Evolutionary conservation across 495 filamentous ascomycete species (phyloP).

Genomic region (Podospora fimiseda): DNA sequence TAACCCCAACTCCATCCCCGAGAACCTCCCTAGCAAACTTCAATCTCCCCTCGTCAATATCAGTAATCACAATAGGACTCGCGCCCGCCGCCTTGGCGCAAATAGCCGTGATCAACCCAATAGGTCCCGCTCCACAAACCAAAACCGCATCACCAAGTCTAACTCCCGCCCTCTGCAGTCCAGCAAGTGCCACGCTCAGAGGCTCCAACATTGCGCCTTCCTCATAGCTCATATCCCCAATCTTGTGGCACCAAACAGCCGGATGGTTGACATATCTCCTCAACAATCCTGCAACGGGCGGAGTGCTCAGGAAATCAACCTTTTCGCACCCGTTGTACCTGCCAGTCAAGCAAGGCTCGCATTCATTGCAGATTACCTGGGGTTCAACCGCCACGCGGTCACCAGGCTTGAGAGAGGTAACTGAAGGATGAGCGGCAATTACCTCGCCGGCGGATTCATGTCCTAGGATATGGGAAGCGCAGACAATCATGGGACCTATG

Average conservation of each 20-base stretch:
- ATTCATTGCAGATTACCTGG: slow-evolving; percentile 80
- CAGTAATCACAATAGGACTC: slow-evolving; percentile 80
- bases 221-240: slow-evolving; percentile 81
- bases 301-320: slow-evolving; percentile 80
- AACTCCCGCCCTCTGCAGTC: slow-evolving; percentile 70
- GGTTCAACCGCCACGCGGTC: slow-evolving; percentile 90
- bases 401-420: slow-evolving; percentile 66
- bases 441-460: slow-evolving; percentile 87
- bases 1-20: slow-evolving; percentile 51
- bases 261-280: slow-evolving; percentile 90
- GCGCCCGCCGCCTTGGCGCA: slow-evolving; percentile 79
- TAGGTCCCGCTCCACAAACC: slow-evolving; percentile 85
- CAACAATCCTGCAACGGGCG: slow-evolving; percentile 80
- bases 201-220: slow-evolving; percentile 84
- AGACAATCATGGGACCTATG: slow-evolving; percentile 92
- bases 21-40: slow-evolving; percentile 69
- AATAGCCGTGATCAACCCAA: slow-evolving; percentile 78
- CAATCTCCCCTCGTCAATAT: slow-evolving; percentile 81
- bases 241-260: slow-evolving; percentile 89
- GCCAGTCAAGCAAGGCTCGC: slow-evolving; percentile 83
- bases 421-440: slow-evolving; percentile 72
- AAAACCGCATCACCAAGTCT: slow-evolving; percentile 76
- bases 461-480: slow-evolving; percentile 78
- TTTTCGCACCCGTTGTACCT: slow-evolving; percentile 88
- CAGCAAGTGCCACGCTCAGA: slow-evolving; percentile 76